Conservation (phyloP, 495 filamentous ascomycete genomes). For the Haplographium delicatum region DNA sequence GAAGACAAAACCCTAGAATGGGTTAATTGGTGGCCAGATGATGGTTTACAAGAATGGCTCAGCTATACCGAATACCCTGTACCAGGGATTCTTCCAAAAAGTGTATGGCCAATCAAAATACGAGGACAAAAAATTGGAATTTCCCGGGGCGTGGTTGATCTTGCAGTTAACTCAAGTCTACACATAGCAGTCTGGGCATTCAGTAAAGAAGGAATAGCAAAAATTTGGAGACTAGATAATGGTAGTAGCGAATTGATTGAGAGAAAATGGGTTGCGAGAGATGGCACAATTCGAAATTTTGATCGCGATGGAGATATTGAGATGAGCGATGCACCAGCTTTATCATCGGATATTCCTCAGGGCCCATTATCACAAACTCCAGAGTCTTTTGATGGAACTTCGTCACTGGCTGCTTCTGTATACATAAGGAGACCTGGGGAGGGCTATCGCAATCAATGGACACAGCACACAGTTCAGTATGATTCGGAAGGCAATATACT, state of each 20-base stretch:
- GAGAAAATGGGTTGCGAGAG: constrained; percentile 14
- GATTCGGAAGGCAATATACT: constrained; percentile 43
- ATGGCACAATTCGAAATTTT: constrained; percentile 24
- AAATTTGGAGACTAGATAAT: constrained; percentile 29
- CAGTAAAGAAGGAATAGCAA: constrained; percentile 28
- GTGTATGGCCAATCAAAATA: constrained; percentile 31
- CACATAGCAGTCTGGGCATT: constrained; percentile 39
- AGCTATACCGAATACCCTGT: constrained; percentile 9
- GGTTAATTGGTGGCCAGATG: constrained; percentile 21
- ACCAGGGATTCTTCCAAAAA: constrained; percentile 16
- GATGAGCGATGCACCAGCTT: constrained; percentile 9
- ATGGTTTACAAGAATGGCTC: constrained; percentile 16
- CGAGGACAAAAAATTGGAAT: constrained; percentile 33
- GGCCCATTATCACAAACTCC: background rate
- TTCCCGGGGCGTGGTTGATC: constrained; percentile 30
- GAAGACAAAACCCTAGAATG: constrained; percentile 12
- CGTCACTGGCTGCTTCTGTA: background rate
- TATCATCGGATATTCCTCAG: background rate
- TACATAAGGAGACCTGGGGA: background rate
- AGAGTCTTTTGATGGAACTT: constrained; percentile 18
- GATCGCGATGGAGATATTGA: constrained; percentile 22
- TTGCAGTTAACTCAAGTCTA: constrained; percentile 34
- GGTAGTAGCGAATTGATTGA: constrained; percentile 5
- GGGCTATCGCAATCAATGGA: background rate
- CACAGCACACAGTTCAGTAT: background rate